phyloP scores from a whole-genome alignment of 495 filamentous ascomycete genomes.

The Penicillium crystallinum region DNA sequence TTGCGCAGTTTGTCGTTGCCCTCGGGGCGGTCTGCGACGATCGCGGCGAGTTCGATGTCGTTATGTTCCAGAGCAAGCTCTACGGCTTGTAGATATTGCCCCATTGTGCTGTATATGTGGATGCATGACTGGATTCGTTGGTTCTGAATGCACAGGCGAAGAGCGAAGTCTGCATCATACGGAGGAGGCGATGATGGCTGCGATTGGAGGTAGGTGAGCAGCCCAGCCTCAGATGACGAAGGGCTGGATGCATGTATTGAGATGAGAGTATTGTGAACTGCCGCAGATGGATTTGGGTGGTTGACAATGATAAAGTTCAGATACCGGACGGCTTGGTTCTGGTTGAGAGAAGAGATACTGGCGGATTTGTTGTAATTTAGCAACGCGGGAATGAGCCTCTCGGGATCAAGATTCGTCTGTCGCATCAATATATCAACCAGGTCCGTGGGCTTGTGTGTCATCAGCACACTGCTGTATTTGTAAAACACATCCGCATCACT shows the following conservation, averaged over 20 bases:
- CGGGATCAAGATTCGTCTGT: constrained; percentile 79
- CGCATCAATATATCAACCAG: constrained; percentile 92
- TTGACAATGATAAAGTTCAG: constrained; percentile 90
- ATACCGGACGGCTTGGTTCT: constrained; percentile 94
- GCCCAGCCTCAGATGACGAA: constrained; percentile 72
- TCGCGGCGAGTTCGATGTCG: constrained; percentile 81
- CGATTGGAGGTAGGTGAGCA: constrained; percentile 81
- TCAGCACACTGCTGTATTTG: constrained; percentile 90
- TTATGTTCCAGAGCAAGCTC: constrained; percentile 83
- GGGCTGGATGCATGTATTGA: constrained; percentile 89
- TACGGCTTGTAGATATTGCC: constrained; percentile 86
- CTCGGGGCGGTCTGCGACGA: constrained; percentile 83
- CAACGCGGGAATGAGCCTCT: constrained; percentile 85
- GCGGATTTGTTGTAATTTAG: constrained; percentile 83
- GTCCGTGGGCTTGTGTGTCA: constrained; percentile 78
- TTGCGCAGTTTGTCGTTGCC: constrained; percentile 77
- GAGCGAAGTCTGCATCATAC: constrained; percentile 96
- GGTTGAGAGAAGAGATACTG: constrained; percentile 36
- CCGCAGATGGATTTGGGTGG: constrained; percentile 72
- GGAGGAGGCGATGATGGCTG: constrained; percentile 66
- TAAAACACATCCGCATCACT: constrained; percentile 91
- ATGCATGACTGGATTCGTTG: constrained; percentile 87
- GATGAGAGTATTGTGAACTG: constrained; percentile 96
- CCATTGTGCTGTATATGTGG: constrained; percentile 94
- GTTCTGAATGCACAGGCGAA: constrained; percentile 91